A percentile compares a stretch with the other conserved stretches of the same genome.
Evolutionary conservation across 257 asterid species (phyloP).

Genomic region (Forsythia suspensa): DNA sequence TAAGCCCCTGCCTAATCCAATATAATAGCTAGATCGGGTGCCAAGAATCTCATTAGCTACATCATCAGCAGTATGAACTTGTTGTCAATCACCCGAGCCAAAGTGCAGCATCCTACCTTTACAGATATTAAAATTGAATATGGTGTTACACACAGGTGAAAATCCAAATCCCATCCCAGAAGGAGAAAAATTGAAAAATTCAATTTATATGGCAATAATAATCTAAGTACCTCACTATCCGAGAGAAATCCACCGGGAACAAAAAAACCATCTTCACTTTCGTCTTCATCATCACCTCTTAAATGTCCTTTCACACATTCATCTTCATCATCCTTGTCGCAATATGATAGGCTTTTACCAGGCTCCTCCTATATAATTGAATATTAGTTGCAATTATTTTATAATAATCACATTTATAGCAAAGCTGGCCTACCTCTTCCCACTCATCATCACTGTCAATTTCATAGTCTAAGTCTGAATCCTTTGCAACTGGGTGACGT

Average conservation of each 20-base stretch:
- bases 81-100: no score
- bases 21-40: no score
- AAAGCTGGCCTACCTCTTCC: conserved; percentile 79
- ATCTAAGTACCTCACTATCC: conserved; percentile 69
- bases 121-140: no score
- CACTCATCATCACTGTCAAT: conserved; percentile 97
- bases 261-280: conserved; percentile 88
- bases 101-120: no score
- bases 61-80: no score
- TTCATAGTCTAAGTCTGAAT: conserved; percentile 81
- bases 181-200: no score
- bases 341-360: conserved; percentile 94
- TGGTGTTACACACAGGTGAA: no score
- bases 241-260: conserved; percentile 99
- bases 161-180: no score
- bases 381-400: conserved; percentile 10
- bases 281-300: conserved; percentile 73
- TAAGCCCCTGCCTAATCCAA: no score
- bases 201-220: not conserved
- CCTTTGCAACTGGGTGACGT: conserved; percentile 66
- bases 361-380: conserved; percentile 76
- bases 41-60: no score
- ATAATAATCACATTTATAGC: conserved; percentile 8
- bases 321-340: conserved; percentile 79
- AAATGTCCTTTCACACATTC: conserved; percentile 54